Base-by-base conservation (phyloP, 768 basidiomycete genomes). In the Phanerodontia chrysosporium region DNA sequence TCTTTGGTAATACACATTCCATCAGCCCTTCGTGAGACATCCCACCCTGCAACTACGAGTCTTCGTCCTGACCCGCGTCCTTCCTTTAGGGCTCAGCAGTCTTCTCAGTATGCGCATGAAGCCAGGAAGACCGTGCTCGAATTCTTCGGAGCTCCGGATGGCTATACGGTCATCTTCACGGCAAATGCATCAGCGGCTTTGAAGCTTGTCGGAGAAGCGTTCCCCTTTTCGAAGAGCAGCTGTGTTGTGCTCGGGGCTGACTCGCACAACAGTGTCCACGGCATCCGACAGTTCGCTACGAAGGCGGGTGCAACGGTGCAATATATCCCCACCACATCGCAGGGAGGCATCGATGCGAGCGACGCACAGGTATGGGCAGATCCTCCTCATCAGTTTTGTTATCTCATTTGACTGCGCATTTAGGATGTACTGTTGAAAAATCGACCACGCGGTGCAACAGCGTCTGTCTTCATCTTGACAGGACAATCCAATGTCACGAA, bases 181-280 rank as follows among this genome's bases (percentile, higher is more conserved):
- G 74, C 87, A 9, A 93, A 93, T 67, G 87, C 91, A 8, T 85
- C 86, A 8, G 87, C 79, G 5, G 90, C 91, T 0, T 76, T 94
- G 64, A 92, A 92, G 66, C 79, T 94, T 29, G 80, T 92, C 42
- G 92, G 90, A 32, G 91, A 94, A 70, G 78, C 89, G 0, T 94
- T 85, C 64, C 89, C 87, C 0, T 92, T 92, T 66, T 70, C 68
- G 3, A 73, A 73, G 36, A 79, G 76, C 18, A 81, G 84, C 53
- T 72, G 70, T 48, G 85, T 84, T 65, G 79, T 93, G 52, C 83
- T 93, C 57, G 82, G 86, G 18, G 78, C 80, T 16, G 91, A 94
- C 71, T 86, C 89, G 7, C 92, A 94, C 70, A 92, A 92, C 66
- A 91, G 89, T 61, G 85, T 92, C n/a, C 87, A 92, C 64, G 90